Evolutionary conservation across 2,329 filamentous ascomycete species (phyloP).

Genomic region (Didymella arachidicola): DNA sequence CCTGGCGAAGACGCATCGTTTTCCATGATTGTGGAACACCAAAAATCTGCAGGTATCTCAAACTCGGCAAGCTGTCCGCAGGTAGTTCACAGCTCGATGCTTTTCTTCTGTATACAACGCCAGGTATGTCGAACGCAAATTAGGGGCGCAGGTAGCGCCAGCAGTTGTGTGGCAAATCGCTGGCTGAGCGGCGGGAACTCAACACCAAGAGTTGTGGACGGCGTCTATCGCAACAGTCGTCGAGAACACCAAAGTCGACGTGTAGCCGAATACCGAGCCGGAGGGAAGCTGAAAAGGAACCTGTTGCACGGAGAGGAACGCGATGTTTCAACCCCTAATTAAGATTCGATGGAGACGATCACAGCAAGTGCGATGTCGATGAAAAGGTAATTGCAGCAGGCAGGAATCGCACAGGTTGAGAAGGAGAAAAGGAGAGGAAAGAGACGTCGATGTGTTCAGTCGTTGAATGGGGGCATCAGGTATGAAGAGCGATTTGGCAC

Average conservation of each 20-base stretch:
- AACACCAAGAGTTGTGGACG: conserved; percentile 45
- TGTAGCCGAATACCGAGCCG: conserved; percentile 35
- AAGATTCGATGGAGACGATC: conserved; percentile 41
- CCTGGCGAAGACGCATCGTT: conserved; percentile 48
- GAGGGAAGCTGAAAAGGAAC: conserved; percentile 26
- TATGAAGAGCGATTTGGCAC: conserved; percentile 46
- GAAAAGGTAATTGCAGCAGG: conserved; percentile 29
- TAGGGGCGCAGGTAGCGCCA: conserved; percentile 14
- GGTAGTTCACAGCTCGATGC: conserved; percentile 5
- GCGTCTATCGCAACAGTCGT: conserved; percentile 37
- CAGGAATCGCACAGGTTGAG: conserved; percentile 29
- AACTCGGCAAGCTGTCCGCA: conserved; percentile 7
- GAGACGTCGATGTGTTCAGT: conserved; percentile 35
- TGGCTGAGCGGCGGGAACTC: conserved; percentile 35
- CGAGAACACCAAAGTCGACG: conserved; percentile 46
- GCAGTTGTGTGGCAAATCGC: conserved; percentile 20
- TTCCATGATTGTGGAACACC: conserved; percentile 41
- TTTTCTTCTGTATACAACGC: conserved; percentile 2
- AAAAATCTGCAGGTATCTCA: conserved; percentile 10
- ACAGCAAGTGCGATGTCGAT: conserved; percentile 34
- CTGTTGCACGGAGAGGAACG: conserved; percentile 41
- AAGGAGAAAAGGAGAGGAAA: conserved; percentile 37
- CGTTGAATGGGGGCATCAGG: conserved; percentile 37
- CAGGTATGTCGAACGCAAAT: conserved; percentile 6
- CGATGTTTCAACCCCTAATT: conserved; percentile 33